These are phyloP conservation scores for Exserohilum turcica DNA, from an alignment of 2,329 filamentous ascomycete genomes.

Conservation along the genomic window DNA sequence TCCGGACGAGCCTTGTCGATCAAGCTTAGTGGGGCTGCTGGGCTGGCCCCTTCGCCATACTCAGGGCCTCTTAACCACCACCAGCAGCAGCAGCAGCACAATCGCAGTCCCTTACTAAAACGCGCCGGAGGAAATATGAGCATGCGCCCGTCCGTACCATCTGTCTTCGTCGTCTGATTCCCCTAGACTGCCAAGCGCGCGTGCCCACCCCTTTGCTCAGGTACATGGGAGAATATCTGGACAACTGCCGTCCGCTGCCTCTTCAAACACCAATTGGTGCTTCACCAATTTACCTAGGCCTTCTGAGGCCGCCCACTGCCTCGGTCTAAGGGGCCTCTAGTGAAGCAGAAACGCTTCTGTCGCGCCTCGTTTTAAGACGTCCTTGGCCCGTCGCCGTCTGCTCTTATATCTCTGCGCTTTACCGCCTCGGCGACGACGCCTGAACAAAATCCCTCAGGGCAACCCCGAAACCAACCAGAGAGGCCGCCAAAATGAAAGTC, in stretches of 20 bases:
- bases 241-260: neutral
- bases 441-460: neutral
- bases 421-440: neutral
- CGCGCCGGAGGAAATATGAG: neutral
- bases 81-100: neutral
- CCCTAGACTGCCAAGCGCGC: constrained; percentile 1
- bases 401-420: neutral
- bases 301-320: neutral
- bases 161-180: constrained; percentile 1
- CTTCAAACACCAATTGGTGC: neutral
- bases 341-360: neutral
- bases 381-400: neutral
- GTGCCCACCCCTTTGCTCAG: neutral
- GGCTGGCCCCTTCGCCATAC: neutral
- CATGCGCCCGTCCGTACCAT: neutral
- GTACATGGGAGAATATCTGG: constrained; percentile 2
- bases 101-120: neutral
- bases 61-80: constrained; percentile 2
- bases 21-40: constrained; percentile 12
- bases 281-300: neutral
- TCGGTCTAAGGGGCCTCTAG: neutral
- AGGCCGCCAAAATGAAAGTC: constrained; percentile 62
- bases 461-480: neutral
- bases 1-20: constrained; percentile 5
- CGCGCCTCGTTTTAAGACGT: neutral